These are phyloP conservation scores for Suillus bovinus DNA, from an alignment of 768 basidiomycete genomes.

Conservation along the genomic window DNA sequence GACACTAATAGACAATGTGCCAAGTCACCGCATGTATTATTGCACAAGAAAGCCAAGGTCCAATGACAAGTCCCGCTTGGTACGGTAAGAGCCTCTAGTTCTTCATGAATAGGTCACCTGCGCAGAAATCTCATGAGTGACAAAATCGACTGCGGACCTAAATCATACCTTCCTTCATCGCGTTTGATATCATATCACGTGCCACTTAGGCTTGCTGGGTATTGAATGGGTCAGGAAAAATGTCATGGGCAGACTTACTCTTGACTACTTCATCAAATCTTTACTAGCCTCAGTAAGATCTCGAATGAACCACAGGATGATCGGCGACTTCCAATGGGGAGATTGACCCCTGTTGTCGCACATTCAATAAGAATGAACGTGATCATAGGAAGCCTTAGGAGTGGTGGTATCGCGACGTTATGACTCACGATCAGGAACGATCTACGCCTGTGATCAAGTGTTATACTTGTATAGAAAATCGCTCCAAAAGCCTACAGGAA, in stretches of 20 bases:
- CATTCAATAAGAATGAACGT: slow-evolving; percentile 49
- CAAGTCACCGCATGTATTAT: slow-evolving; percentile 34
- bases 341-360: slow-evolving; percentile 28
- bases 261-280: slow-evolving; percentile 44
- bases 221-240: slow-evolving; percentile 37
- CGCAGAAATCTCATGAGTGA: slow-evolving; percentile 28
- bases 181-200: slow-evolving; percentile 41
- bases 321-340: slow-evolving; percentile 47
- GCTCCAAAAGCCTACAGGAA: slow-evolving; percentile 33
- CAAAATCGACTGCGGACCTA: slow-evolving; percentile 40
- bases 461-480: slow-evolving; percentile 33
- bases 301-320: slow-evolving; percentile 37
- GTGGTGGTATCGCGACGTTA: slow-evolving; percentile 51
- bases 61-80: slow-evolving; percentile 37
- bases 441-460: slow-evolving; percentile 31
- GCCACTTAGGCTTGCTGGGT: slow-evolving; percentile 41
- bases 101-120: slow-evolving; percentile 31
- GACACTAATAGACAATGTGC: slow-evolving; percentile 32
- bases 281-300: slow-evolving; percentile 40
- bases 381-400: slow-evolving; percentile 45
- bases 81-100: slow-evolving; percentile 21
- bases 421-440: slow-evolving; percentile 40
- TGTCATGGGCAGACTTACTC: slow-evolving; percentile 35
- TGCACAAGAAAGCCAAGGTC: slow-evolving; percentile 32
- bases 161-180: slow-evolving; percentile 31